These are phyloP conservation scores for Friedmanniomyces endolithicus DNA, from an alignment of 495 filamentous ascomycete species.

Conservation along the genomic window DNA sequence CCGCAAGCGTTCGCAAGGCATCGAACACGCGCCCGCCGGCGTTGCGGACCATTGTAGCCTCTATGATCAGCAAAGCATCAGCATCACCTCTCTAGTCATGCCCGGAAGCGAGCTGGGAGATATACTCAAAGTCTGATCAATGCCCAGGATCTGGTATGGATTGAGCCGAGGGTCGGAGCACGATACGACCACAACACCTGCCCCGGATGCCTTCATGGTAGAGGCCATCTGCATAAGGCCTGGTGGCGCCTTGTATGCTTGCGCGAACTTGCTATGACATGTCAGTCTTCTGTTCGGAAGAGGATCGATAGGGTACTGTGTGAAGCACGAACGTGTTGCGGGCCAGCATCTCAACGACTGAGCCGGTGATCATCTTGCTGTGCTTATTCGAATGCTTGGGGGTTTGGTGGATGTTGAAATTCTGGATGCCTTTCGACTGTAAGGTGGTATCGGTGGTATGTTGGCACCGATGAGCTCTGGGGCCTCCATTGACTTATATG, in stretches of 20 bases:
- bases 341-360: not conserved
- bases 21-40: constrained; percentile 26
- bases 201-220: not conserved
- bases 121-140: constrained; percentile 19
- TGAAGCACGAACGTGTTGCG: not conserved
- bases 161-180: constrained; percentile 28
- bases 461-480: no score
- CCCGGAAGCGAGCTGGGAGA: not conserved
- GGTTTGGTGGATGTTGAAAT: no score
- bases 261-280: not conserved
- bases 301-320: no score
- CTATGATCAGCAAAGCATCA: constrained; percentile 10
- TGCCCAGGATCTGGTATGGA: constrained; percentile 26
- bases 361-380: not conserved
- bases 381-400: not conserved
- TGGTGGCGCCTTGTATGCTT: not conserved
- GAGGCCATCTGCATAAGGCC: constrained; percentile 7
- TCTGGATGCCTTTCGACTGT: no score
- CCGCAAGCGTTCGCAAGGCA: constrained; percentile 22
- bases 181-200: constrained; percentile 14
- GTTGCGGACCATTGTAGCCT: constrained; percentile 25
- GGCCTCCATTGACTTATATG: no score
- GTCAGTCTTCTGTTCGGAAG: no score
- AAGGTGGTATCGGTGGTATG: no score
- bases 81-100: no score